Evolutionary conservation across 352 stramenopile species (phyloP), one percentile per base, ranked within the genome.

Genomic region (Pilasporangium apinafurcum): DNA sequence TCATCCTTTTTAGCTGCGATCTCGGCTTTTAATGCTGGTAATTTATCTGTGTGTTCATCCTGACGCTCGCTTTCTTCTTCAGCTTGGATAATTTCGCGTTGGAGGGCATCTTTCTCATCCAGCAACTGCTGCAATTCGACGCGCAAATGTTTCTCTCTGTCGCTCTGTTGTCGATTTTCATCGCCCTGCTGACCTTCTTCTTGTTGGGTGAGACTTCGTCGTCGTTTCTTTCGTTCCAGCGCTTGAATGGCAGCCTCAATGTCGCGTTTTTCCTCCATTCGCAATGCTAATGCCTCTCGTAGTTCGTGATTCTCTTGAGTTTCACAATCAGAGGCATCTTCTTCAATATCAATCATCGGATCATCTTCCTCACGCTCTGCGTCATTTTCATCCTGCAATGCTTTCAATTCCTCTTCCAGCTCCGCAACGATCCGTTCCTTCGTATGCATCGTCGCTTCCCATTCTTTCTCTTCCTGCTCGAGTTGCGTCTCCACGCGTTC

Each of bases 371-470:
- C 21, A 14, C 62, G 44, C 7, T 54, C 53, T 10, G 30, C 46
- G 7, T 51, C 44, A 4, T 66, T 56, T 20, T 63, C 61, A 18
- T 67, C 56, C 21, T 56, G 70, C 8, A 84, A 40, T 37, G 58
- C 50, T 12, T 68, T 62, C 8, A 83, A 48, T 49, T 86, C 65
- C n/a, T 67, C 63, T 33, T 86, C 64, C 8, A 71, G 48, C 44
- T 74, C 55, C 1, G 65, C 70, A 17, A 83, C 51, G 7, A 36
- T 52, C 37, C 74, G 47, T 39, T 83, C 66, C 25, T 63, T 59
- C 30, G 54, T 38, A 37, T 79, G 65, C 57, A 86, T 82, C 35
- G 78, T 62, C 48, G 62, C 54, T 38, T 84, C 70, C 74, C 74
- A 86, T 37, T 56, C 68, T 25, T 46, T 48, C 48, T 86, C 74